Conservation (phyloP, 768 basidiomycete genomes). For the Hypholoma sublateritium region DNA sequence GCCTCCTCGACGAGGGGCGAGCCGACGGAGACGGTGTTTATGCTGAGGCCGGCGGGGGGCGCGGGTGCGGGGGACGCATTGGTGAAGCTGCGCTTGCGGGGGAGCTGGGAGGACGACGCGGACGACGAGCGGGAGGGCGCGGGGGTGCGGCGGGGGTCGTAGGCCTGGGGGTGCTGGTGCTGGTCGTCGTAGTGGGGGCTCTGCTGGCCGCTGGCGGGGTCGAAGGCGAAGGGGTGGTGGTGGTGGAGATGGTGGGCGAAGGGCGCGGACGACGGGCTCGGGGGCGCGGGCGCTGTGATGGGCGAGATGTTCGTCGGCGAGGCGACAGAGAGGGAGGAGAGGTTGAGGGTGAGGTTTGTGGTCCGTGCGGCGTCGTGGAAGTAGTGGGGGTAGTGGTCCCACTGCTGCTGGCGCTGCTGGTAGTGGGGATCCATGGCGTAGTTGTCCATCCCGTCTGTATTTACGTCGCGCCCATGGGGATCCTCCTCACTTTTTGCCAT, state of each 20-base stretch:
- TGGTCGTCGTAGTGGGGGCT: conserved; percentile 32
- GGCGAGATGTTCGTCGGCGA: conserved; percentile 69
- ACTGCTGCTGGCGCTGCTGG: conserved; percentile 18
- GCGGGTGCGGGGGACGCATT: conserved; percentile 33
- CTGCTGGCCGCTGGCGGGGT: conserved; percentile 33
- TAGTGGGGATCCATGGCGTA: background rate
- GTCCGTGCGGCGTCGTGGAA: conserved; percentile 15
- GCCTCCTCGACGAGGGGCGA: conserved; percentile 37
- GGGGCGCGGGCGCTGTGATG: conserved; percentile 28
- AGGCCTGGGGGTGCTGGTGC: conserved; percentile 17
- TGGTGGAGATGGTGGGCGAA: conserved; percentile 43
- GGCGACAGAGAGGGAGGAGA: conserved; percentile 63
- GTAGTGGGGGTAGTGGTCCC: background rate
- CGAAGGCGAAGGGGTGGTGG: conserved; percentile 50
- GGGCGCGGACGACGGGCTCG: conserved; percentile 35
- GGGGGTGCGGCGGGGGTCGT: conserved; percentile 24
- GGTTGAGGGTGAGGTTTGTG: conserved; percentile 62
- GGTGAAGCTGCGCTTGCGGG: conserved; percentile 69
- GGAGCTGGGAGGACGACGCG: conserved; percentile 55
- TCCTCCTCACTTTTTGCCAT: background rate
- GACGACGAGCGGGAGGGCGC: conserved; percentile 40
- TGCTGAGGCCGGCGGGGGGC: conserved; percentile 9
- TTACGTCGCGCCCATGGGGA: background rate
- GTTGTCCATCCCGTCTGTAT: background rate
- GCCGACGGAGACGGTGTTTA: conserved; percentile 20